A percentile compares a stretch with the other conserved stretches of the same genome.
Conservation (phyloP, 108 stramenopile species). For the Cyclostephanos tholiformis region DNA sequence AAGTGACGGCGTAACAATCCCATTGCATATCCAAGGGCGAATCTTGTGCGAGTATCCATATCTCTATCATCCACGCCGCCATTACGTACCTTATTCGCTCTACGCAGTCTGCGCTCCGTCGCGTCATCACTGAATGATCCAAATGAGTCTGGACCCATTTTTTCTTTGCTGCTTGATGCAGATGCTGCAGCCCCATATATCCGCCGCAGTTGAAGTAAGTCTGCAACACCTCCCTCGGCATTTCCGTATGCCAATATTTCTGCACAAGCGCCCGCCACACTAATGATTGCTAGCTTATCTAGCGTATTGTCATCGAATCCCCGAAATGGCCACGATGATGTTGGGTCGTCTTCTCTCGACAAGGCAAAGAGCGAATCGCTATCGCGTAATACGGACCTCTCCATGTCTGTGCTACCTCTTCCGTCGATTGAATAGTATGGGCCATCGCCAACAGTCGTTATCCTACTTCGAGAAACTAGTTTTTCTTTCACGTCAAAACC, state of each 20-base stretch:
- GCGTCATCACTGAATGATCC: constrained; percentile 45
- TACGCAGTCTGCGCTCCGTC: constrained; percentile 36
- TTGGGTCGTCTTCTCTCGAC: constrained; percentile 59
- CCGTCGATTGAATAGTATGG: constrained; percentile 78
- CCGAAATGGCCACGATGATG: constrained; percentile 78
- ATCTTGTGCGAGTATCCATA: constrained; percentile 78
- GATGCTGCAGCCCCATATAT: constrained; percentile 52
- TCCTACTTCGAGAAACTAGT: constrained; percentile 2
- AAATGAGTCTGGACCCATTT: background rate
- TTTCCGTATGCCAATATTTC: constrained; percentile 84
- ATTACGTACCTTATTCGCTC: constrained; percentile 5
- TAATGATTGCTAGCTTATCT: constrained; percentile 74
- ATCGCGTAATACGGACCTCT: constrained; percentile 75
- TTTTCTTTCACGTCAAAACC: constrained; percentile 65
- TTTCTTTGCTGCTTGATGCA: constrained; percentile 3
- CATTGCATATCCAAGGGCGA: constrained; percentile 80
- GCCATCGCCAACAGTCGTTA: constrained; percentile 27
- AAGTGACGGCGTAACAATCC: constrained; percentile 71
- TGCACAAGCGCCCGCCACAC: constrained; percentile 83
- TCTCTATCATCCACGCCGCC: constrained; percentile 67
- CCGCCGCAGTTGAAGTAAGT: constrained; percentile 66
- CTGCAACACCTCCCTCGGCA: constrained; percentile 75
- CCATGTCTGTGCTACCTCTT: constrained; percentile 49
- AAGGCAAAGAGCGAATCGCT: constrained; percentile 59
- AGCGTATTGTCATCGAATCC: constrained; percentile 79